phyloP scores from a whole-genome alignment of 768 basidiomycete species.

The Tricholoma hemisulphureum region DNA sequence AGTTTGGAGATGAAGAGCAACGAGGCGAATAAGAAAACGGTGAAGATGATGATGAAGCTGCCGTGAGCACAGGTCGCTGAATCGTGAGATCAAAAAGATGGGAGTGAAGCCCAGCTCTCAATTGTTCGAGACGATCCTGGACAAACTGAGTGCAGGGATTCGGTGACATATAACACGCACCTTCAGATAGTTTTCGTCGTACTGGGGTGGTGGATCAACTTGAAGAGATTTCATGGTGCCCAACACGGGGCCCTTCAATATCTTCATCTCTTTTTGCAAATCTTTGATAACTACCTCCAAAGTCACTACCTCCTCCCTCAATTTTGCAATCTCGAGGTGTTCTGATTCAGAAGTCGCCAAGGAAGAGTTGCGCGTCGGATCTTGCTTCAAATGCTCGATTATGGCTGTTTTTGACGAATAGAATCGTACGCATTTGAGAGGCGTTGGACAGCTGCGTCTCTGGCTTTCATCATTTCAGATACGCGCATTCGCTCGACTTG shows the following conservation, averaged over 20 bases:
- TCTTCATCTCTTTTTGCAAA: conserved; percentile 35
- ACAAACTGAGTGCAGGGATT: neutral
- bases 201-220: conserved; percentile 40
- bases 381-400: conserved; percentile 43
- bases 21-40: conserved; percentile 1
- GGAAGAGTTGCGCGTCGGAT: conserved; percentile 9
- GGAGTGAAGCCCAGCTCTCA: neutral
- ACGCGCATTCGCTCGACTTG: conserved; percentile 53
- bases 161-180: conserved; percentile 15
- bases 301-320: conserved; percentile 37
- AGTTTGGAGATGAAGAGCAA: neutral
- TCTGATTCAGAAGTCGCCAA: conserved; percentile 8
- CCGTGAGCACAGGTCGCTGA: neutral
- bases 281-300: conserved; percentile 40
- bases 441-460: conserved; percentile 58
- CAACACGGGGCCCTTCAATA: conserved; percentile 27
- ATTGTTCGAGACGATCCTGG: neutral
- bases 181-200: conserved; percentile 34
- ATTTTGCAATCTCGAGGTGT: conserved; percentile 24
- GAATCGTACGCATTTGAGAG: conserved; percentile 60
- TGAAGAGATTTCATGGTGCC: conserved; percentile 18
- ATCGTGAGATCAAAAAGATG: neutral
- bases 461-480: conserved; percentile 57
- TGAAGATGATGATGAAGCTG: neutral
- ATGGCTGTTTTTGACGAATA: conserved; percentile 57